A percentile compares a stretch with the other conserved stretches of the same genome.
Conservation (phyloP, 2,329 filamentous ascomycete species). For the Coniochaeta sp. region DNA sequence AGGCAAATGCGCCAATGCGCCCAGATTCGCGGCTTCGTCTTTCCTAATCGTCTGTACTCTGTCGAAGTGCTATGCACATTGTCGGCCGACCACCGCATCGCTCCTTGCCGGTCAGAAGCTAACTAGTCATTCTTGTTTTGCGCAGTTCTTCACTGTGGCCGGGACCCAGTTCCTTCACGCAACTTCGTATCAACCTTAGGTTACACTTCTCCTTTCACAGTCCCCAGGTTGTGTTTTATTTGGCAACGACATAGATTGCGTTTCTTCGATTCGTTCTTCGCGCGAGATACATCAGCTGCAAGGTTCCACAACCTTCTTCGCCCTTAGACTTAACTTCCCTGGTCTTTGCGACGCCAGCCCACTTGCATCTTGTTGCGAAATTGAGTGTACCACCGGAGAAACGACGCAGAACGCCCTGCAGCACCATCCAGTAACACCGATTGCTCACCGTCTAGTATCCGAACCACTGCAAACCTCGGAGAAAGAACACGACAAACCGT, state of each 20-base stretch:
- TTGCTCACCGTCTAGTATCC: not conserved
- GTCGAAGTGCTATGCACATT: slow-evolving; percentile 5
- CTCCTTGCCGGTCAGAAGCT: slow-evolving; percentile 6
- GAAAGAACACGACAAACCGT: not conserved
- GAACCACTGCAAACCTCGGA: not conserved
- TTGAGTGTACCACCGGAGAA: slow-evolving; percentile 3
- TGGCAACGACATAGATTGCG: slow-evolving; percentile 14
- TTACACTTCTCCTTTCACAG: not conserved
- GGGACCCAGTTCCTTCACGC: slow-evolving; percentile 1
- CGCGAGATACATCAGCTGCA: slow-evolving; percentile 16
- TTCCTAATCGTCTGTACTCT: slow-evolving; percentile 3
- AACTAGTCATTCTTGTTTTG: slow-evolving; percentile 12
- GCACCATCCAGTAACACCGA: not conserved
- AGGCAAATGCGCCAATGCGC: slow-evolving; percentile 14
- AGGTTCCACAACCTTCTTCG: slow-evolving; percentile 16
- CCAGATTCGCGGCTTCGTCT: not conserved
- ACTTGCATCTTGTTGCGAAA: slow-evolving; percentile 4
- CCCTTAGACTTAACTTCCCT: slow-evolving; percentile 10
- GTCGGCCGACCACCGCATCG: slow-evolving; percentile 12
- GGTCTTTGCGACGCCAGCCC: slow-evolving; percentile 10
- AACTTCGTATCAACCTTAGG: not conserved
- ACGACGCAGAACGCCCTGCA: not conserved
- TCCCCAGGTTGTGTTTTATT: slow-evolving; percentile 8
- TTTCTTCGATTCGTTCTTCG: slow-evolving; percentile 15
- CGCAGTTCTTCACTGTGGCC: slow-evolving; percentile 11